Evolutionary conservation across 306 rosid species (phyloP).

Genomic region (Quercus cerris): DNA sequence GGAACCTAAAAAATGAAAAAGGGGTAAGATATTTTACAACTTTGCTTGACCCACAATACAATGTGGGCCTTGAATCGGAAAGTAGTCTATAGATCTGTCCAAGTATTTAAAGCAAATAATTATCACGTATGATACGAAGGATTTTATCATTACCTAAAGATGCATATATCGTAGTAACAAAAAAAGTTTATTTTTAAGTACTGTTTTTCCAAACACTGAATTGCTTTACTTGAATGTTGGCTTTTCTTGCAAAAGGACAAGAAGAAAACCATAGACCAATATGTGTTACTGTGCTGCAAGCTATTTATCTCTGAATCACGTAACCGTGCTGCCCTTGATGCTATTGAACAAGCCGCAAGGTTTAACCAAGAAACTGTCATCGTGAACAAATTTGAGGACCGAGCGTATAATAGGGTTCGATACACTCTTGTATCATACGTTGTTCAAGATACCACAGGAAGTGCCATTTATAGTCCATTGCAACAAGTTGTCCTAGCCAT

Average conservation of each 20-base stretch:
- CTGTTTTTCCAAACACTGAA: not conserved
- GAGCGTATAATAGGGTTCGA: conserved; percentile 65
- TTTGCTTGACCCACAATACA: too few relatives aligned
- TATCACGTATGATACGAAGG: too few relatives aligned
- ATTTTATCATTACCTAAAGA: too few relatives aligned
- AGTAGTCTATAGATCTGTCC: too few relatives aligned
- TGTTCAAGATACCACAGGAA: conserved; percentile 55
- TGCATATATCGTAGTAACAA: not conserved
- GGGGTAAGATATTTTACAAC: too few relatives aligned
- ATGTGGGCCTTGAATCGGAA: too few relatives aligned
- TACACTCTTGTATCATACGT: conserved; percentile 72
- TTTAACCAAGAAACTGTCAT: conserved; percentile 52
- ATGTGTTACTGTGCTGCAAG: conserved; percentile 71
- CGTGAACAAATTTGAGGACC: conserved; percentile 55
- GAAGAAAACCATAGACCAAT: conserved; percentile 49
- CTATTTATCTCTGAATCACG: conserved; percentile 66
- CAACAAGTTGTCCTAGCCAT: conserved; percentile 61
- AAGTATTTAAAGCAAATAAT: too few relatives aligned
- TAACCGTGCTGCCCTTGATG: conserved; percentile 47
- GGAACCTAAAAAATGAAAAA: too few relatives aligned
- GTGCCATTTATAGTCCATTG: conserved; percentile 70
- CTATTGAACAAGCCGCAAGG: conserved; percentile 65
- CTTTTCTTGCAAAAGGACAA: conserved; percentile 34
- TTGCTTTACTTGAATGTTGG: not conserved
- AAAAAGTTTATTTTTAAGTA: not conserved